Evolutionary conservation across 2,329 filamentous ascomycete genomes (phyloP), one percentile per base, ranked within the genome.

Genomic region (Clarireedia paspali): DNA sequence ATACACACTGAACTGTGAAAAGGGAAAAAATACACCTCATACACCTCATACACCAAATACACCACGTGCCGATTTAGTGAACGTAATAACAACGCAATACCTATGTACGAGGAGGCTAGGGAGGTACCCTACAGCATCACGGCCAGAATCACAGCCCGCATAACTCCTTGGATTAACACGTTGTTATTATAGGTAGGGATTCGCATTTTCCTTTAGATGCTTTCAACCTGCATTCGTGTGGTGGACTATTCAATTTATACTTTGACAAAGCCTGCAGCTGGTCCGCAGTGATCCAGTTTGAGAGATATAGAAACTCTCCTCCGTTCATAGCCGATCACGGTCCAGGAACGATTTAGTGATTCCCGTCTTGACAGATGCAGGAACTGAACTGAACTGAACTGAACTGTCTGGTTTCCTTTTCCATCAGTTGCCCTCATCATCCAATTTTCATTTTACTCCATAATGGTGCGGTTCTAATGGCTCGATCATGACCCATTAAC

Each of bases 131-230:
- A 34, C 30, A 34, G 7, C 26, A 34, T 12, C 30, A 34, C 30
- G 12, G 12, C 30, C 30, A 34, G 10, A 34, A 12, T 4, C 30
- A 3, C 3, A 3, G 30, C 30, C 30, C 30, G 30, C 30, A 34
- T n/a, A 46, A 24, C 26, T 52, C 30, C 50, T 45, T 36, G 40
- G 26, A 53, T 17, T 53, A 38, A 47, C 12, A 51, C 34, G 36
- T 52, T 34, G 30, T 39, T 47, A 42, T 47, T 53, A 53, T 27
- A 53, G 42, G 50, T 47, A 20, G 50, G 50, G 38, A 53, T 34
- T 20, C 42, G 50, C 50, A 53, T 38, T 46, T 42, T 34, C 30
- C 30, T 34, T 12, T 34, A 34, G 30, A 34, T 34, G 30, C 30
- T 12, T 34, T 12, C 30, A 34, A 46, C 39, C n/a, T 42, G 39